Base-by-base conservation (phyloP, 257 asterid genomes). In the Cynanchum wilfordii region DNA sequence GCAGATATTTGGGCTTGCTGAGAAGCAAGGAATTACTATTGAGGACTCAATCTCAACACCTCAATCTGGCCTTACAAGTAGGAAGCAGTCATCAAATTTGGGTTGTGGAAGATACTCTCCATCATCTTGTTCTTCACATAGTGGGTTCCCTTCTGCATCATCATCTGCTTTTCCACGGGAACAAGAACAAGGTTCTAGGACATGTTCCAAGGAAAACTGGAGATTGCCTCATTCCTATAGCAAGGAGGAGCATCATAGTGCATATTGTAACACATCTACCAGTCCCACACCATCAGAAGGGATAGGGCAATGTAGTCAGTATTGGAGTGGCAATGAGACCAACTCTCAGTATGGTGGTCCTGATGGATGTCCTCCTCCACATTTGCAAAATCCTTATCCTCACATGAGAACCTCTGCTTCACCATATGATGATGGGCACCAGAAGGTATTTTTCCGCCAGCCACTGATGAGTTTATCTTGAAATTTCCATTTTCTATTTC, bases 1-100 rank as follows among this genome's bases (percentile, higher is more conserved):
- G 76, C 96, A 91, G 75, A 82, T 91, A 79, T 74, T 83, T 12
- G 88, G 89, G 73, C 81, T 86, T 66, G 96, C 89, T 52, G 87
- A 82, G 25, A 88, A 83, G 80, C 90, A 89, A 79, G 97, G 94
- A 71, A 84, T 89, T 74, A 79, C 86, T 44, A 78, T 82, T 45
- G 94, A 93, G 71, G 94, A 88, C 84, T 82, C 83, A 72, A 79
- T 75, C 54, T 79, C 76, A 80, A 50, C 85, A 68, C 73, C 80
- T 52, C 84, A 90, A 54, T 59, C 78, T 56, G 86, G 81, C 45
- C 76, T 81, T n/a, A 82, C 85, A 76, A 78, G 68, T 54, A 76
- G 68, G 73, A 72, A 78, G 7, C 77, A 66, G 58, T 81, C 87
- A 70, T 85, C 82, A 40, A 79, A 76, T 80, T 38, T 72, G 76